phyloP scores from a whole-genome alignment of 768 basidiomycete genomes.

The Tremella yokohamensis region DNA sequence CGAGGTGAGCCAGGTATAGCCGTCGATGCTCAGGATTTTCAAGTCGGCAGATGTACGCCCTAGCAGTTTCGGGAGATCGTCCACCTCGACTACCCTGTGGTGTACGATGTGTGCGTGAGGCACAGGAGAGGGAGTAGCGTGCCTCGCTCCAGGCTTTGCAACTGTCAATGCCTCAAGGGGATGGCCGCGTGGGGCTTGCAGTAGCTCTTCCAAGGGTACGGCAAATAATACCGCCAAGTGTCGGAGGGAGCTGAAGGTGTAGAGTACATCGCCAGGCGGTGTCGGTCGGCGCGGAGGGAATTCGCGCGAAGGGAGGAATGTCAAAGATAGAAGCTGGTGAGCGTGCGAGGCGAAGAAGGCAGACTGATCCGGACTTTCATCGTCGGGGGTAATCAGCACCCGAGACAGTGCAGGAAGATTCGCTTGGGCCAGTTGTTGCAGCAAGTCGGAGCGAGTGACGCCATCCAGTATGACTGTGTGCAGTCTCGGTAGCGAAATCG shows the following conservation, averaged over 20 bases:
- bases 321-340: slow-evolving; percentile 31
- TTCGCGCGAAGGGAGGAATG: slow-evolving; percentile 34
- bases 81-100: no score
- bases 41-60: slow-evolving; percentile 15
- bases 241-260: slow-evolving; percentile 31
- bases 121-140: slow-evolving; percentile 7
- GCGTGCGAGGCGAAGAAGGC: slow-evolving; percentile 37
- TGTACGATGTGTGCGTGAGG: slow-evolving; percentile 3
- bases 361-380: slow-evolving; percentile 22
- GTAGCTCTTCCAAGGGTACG: not conserved
- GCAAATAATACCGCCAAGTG: slow-evolving; percentile 7
- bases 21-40: slow-evolving; percentile 31
- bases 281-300: slow-evolving; percentile 29
- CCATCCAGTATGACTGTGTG: slow-evolving; percentile 38
- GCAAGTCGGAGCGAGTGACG: slow-evolving; percentile 26
- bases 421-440: slow-evolving; percentile 27
- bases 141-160: slow-evolving; percentile 29
- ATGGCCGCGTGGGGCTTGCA: slow-evolving; percentile 13
- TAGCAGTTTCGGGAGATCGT: not conserved
- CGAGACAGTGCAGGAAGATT: slow-evolving; percentile 33
- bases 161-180: slow-evolving; percentile 34
- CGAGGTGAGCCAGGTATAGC: slow-evolving; percentile 37
- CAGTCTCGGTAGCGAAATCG: slow-evolving; percentile 25
- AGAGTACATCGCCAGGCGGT: slow-evolving; percentile 31
- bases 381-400: slow-evolving; percentile 34